phyloP scores from a whole-genome alignment of 1,139 yeast species.

The Yamadazyma membranifaciens region DNA sequence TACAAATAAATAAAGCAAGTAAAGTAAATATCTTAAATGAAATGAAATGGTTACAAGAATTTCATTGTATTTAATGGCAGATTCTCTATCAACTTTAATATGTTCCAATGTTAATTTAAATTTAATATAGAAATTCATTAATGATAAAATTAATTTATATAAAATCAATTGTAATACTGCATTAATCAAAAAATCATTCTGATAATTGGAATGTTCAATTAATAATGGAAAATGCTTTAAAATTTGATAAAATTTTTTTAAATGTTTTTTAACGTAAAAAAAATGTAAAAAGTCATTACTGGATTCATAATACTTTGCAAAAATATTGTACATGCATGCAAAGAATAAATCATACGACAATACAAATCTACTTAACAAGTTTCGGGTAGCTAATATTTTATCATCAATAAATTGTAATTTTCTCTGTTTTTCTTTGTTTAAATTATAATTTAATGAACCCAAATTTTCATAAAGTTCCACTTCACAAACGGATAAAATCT shows the following conservation, averaged over 20 bases:
- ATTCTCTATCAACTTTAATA: background rate
- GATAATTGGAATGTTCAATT: conserved; percentile 1
- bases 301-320: background rate
- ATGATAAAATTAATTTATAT: background rate
- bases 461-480: background rate
- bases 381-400: background rate
- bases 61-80: background rate
- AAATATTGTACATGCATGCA: background rate
- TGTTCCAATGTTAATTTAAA: conserved; percentile 2
- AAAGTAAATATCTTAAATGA: conserved; percentile 1
- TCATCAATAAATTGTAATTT: background rate
- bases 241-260: background rate
- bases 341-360: conserved; percentile 3
- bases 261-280: conserved; percentile 5
- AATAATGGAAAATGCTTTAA: conserved; percentile 2
- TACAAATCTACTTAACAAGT: background rate
- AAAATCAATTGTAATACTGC: background rate
- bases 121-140: conserved; percentile 4
- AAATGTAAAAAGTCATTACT: conserved; percentile 2
- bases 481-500: conserved; percentile 1
- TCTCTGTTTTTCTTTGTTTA: background rate
- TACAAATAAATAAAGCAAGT: conserved; percentile 1
- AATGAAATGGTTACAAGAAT: background rate
- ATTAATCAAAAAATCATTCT: conserved; percentile 2
- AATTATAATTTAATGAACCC: background rate